A percentile compares a stretch with the other conserved stretches of the same genome.
Evolutionary conservation across 768 basidiomycete species (phyloP).

Genomic region (Auricularia heimuer): DNA sequence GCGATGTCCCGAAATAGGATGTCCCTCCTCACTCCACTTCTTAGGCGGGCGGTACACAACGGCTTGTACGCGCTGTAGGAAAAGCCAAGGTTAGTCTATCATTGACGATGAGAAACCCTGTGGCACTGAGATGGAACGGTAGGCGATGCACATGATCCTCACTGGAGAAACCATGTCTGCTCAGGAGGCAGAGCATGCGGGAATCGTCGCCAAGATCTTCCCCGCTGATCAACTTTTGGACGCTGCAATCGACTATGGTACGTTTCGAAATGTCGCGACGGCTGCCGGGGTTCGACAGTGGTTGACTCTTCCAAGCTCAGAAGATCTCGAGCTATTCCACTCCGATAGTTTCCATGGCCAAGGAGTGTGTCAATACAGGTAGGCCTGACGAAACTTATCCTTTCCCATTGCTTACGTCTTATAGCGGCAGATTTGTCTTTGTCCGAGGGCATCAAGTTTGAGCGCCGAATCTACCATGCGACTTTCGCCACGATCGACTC

Average conservation of each 20-base stretch:
- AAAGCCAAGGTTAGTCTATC: constrained; percentile 40
- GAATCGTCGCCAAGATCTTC: constrained; percentile 41
- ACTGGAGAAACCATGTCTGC: constrained; percentile 80
- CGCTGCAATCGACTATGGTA: constrained; percentile 54
- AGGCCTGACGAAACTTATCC: background rate
- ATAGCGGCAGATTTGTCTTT: constrained; percentile 74
- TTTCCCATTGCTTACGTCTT: background rate
- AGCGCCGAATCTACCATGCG: constrained; percentile 82
- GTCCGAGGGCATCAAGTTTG: constrained; percentile 74
- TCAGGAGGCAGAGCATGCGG: constrained; percentile 51
- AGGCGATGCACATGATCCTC: constrained; percentile 88
- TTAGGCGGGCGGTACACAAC: constrained; percentile 70
- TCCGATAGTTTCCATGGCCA: constrained; percentile 74
- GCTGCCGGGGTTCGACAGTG: background rate
- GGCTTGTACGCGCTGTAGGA: constrained; percentile 74
- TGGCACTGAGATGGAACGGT: constrained; percentile 12
- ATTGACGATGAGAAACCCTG: background rate
- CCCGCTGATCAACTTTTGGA: constrained; percentile 70
- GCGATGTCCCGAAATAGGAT: background rate
- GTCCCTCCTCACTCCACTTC: background rate
- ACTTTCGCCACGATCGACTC: constrained; percentile 91
- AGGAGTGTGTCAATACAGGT: constrained; percentile 92
- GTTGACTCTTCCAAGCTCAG: constrained; percentile 33
- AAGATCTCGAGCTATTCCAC: constrained; percentile 69
- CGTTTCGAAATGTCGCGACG: background rate